Evolutionary conservation across 495 filamentous ascomycete genomes (phyloP), one percentile per base, ranked within the genome.

Genomic region (Sabuloglossum arenarium): DNA sequence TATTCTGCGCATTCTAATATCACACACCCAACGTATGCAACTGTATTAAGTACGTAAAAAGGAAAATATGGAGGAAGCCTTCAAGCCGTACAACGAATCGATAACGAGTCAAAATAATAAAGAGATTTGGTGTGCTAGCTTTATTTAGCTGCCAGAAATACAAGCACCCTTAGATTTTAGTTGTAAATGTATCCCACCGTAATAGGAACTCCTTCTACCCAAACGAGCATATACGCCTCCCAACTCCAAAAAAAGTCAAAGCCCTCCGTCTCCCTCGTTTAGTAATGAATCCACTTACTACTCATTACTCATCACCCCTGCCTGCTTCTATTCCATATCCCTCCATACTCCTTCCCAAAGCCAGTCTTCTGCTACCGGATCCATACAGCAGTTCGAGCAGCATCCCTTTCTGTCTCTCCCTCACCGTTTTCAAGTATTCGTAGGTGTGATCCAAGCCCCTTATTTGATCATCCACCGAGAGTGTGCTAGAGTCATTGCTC

Each of bases 391-490:
- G 76, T 71, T 89, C 84, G 77, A 94, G 77, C 60, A 89, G 67
- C 69, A 83, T 88, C 29, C 78, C 74, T 71, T 88, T 93, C 71
- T 94, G 88, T 56, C 73, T 75, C 62, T 83, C 77, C 54, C 88
- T 73, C 21, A 88, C 77, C 5, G 72, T 73, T 51, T 80, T 80
- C 4, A 95, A 70, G 63, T 89, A 83, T 21, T 76, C 72, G 55
- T 86, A 85, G 9, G 83, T 87, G 23, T 82, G 80, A 56, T 89
- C 84, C 30, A 95, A 65, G 0, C 88, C 87, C 9, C 72, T 67
- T 55, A 95, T 87, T 69, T 95, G 88, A 60, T 86, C 85, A 56
- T 90, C 85, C 16, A 95, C 76, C 0, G 77, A 76, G 8, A 88
- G 67, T 43, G 78, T 82, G 55, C 77, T 81, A 8, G 71, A 72